Percentiles rank a stretch among this genome's conserved stretches.
Evolutionary conservation across 1,284 basidiomycete genomes (phyloP).

Genomic region (Agroathelia rolfsii): DNA sequence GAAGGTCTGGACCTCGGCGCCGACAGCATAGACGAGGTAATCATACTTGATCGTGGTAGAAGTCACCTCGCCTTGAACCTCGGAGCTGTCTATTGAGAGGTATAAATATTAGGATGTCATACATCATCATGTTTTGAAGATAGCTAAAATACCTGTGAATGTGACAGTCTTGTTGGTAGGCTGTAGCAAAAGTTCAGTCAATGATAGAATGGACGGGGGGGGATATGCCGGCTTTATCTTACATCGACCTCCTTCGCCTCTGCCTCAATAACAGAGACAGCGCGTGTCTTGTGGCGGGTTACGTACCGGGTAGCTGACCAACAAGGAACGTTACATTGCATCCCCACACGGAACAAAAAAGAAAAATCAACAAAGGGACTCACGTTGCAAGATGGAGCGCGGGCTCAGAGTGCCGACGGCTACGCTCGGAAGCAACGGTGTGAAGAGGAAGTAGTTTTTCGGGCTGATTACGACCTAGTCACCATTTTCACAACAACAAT

Average conservation of each 20-base stretch:
- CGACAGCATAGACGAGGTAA: conserved; percentile 93
- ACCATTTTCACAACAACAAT: too few species aligned
- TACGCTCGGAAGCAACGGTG: conserved; percentile 88
- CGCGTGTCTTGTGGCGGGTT: conserved; percentile 84
- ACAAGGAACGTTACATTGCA: too few species aligned
- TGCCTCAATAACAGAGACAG: conserved; percentile 87
- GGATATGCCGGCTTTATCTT: conserved; percentile 16
- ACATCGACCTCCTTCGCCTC: conserved; percentile 87
- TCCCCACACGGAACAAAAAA: too few species aligned
- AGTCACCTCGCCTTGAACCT: conserved; percentile 62
- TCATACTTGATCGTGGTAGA: conserved; percentile 87
- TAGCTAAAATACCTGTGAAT: conserved; percentile 54
- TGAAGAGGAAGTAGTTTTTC: conserved; percentile 95
- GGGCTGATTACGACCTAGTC: conserved; percentile 87
- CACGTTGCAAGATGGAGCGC: conserved; percentile 82
- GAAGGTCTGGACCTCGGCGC: conserved; percentile 93
- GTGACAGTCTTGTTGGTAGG: conserved; percentile 86
- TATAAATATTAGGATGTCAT: conserved; percentile 5
- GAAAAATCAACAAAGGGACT: conserved; percentile 15
- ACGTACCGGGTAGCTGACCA: conserved; percentile 88
- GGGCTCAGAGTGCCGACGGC: conserved; percentile 83
- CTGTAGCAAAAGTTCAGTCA: conserved; percentile 24
- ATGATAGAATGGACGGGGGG: conserved; percentile 4
- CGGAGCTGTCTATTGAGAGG: conserved; percentile 52
- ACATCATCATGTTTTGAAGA: conserved; percentile 1